Base-by-base conservation (phyloP, 192 early-diverging fungal genomes). In the Rhizoclosmatium globosum region DNA sequence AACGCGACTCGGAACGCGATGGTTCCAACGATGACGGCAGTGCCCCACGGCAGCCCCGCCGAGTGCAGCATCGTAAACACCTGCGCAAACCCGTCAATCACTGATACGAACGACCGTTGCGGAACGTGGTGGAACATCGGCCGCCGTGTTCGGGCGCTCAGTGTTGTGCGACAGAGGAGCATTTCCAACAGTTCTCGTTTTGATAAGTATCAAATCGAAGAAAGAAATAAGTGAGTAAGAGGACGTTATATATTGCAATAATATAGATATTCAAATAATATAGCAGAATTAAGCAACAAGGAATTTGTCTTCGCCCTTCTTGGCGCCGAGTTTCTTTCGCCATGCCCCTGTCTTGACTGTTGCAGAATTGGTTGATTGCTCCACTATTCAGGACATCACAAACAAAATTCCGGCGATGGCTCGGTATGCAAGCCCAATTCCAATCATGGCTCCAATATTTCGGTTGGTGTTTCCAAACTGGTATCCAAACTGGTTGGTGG, bases 401-500 rank as follows among this genome's bases (percentile, higher is more conserved):
- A 88, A 67, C 4, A 81, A 57, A 11, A 71, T n/a, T 61, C 69
- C 86, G 11, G 81, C 82, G 13, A 88, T 42, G 2, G 83, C 74
- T 4, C 87, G 77, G 45, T 76, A 74, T 17, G 41, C 64, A 13
- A 77, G 48, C 2, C 82, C 84, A 21, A 88, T 44, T 2, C 72
- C 53, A n/a, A 85, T 3, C 76, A 84, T 85, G 38, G 84, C 68
- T n/a, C 53, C 43, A n/a, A 84, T 41, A 48, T 88, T 82, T 7
- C 71, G 50, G 3, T 48, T 56, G 3, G 75, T 58, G 2, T 78
- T 64, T 11, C 84, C 79, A 2, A 81, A 31, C 13, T 79, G 68
- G 47, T 81, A 88, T 2, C 87, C 87, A 53, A 46, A 46, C 4
- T 11, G 7, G 21, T 67, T 47, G 4, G 42, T 11, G 9, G 42